phyloP scores from a whole-genome alignment of 441 rosid species.

The Erodium trifolium region DNA sequence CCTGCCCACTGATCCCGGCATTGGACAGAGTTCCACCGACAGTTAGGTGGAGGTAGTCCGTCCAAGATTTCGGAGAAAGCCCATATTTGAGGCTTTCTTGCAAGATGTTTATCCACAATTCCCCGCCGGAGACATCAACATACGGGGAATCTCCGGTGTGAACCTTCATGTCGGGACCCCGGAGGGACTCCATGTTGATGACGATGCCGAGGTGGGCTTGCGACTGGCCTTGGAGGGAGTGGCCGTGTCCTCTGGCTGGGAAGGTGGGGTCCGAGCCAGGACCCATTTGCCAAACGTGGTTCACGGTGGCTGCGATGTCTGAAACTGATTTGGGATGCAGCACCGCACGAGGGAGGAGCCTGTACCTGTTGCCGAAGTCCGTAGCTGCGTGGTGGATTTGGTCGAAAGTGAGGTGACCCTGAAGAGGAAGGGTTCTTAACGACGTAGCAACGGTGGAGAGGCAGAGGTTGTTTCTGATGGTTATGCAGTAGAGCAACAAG shows the following conservation, averaged over 20 bases:
- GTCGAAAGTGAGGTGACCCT: slow-evolving; percentile 63
- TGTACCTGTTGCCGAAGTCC: slow-evolving; percentile 77
- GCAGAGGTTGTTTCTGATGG: slow-evolving; percentile 49
- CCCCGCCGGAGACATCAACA: slow-evolving; percentile 79
- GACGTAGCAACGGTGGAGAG: slow-evolving; percentile 56
- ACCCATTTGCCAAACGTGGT: slow-evolving; percentile 78
- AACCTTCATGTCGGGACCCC: slow-evolving; percentile 39
- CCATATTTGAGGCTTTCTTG: slow-evolving; percentile 72
- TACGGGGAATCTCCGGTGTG: slow-evolving; percentile 40
- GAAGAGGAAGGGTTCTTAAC: slow-evolving; percentile 43
- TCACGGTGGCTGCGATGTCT: slow-evolving; percentile 63
- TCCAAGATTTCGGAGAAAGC: slow-evolving; percentile 93
- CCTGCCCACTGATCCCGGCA: slow-evolving; percentile 77
- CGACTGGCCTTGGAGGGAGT: slow-evolving; percentile 91
- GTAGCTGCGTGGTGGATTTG: slow-evolving; percentile 61
- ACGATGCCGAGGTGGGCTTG: slow-evolving; percentile 71
- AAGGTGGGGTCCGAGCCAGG: slow-evolving; percentile 61
- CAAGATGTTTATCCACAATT: slow-evolving; percentile 85
- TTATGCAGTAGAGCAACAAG: slow-evolving; percentile 55
- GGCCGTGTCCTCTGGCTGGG: slow-evolving; percentile 93
- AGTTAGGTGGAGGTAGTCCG: slow-evolving; percentile 89
- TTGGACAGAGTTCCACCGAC: slow-evolving; percentile 95
- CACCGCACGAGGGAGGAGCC: slow-evolving; percentile 59
- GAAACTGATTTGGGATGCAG: slow-evolving; percentile 70
- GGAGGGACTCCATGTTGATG: slow-evolving; percentile 75